Conservation (phyloP, 768 basidiomycete species). For the Tricholoma saponaceum region DNA sequence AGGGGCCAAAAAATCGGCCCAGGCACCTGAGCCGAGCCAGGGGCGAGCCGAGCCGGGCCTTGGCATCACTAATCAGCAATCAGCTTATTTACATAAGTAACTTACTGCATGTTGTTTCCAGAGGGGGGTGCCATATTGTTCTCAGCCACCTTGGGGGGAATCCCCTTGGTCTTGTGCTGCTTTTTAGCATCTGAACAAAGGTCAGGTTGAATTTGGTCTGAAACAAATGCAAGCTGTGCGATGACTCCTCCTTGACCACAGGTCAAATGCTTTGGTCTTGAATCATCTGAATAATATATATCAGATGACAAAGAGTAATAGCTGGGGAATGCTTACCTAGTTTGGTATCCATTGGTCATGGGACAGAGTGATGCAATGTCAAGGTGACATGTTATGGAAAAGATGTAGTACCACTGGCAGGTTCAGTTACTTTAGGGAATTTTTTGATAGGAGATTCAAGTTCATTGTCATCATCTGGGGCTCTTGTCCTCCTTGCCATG, state of each 20-base stretch:
- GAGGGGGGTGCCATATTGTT: neutral
- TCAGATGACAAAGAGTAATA: neutral
- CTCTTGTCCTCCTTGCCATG: neutral
- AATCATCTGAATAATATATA: neutral
- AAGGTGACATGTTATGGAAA: neutral
- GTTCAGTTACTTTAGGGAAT: neutral
- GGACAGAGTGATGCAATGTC: neutral
- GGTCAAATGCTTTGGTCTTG: neutral
- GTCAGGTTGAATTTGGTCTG: neutral
- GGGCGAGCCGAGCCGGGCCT: no score
- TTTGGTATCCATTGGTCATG: neutral
- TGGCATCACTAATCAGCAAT: no score
- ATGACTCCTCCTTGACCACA: neutral
- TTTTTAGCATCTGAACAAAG: neutral
- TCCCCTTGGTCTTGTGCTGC: neutral
- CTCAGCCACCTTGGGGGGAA: neutral
- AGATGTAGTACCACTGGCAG: neutral
- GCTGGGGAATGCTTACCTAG: neutral
- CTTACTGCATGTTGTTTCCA: neutral
- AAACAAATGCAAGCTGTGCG: neutral
- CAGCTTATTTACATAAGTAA: neutral
- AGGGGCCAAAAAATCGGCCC: no score
- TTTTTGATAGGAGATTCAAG: neutral
- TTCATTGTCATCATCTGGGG: neutral
- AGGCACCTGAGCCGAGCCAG: no score